Conservation (phyloP, 2,329 filamentous ascomycete genomes). For the Colletotrichum truncatum region DNA sequence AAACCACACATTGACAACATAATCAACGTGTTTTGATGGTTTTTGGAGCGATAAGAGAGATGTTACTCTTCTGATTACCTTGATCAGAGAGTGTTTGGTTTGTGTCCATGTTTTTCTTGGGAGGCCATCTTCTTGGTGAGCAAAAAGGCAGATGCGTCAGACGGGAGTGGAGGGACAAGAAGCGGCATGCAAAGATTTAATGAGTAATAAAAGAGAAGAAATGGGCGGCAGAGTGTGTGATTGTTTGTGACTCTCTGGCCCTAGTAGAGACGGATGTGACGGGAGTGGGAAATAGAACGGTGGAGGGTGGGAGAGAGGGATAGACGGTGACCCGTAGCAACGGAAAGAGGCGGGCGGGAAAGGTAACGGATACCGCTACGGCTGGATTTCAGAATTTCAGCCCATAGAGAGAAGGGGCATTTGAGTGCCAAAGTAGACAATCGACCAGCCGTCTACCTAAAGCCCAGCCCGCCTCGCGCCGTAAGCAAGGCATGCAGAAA, state of each 20-base stretch:
- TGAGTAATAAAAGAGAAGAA: slow-evolving; percentile 31
- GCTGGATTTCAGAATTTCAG: too few relatives aligned
- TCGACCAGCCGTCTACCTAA: too few relatives aligned
- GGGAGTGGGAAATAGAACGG: slow-evolving; percentile 13
- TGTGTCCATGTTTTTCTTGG: background rate
- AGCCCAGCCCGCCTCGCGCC: too few relatives aligned
- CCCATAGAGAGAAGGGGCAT: too few relatives aligned
- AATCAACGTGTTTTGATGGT: too few relatives aligned
- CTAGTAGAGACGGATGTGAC: slow-evolving; percentile 22
- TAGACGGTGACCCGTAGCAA: background rate
- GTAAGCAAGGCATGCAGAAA: too few relatives aligned
- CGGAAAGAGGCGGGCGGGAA: background rate
- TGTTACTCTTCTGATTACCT: slow-evolving; percentile 1
- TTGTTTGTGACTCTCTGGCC: slow-evolving; percentile 19
- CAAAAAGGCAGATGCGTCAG: slow-evolving; percentile 8
- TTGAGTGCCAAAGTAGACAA: too few relatives aligned
- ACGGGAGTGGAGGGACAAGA: slow-evolving; percentile 28
- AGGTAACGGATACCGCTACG: too few relatives aligned
- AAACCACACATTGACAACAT: too few relatives aligned
- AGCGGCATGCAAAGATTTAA: slow-evolving; percentile 29
- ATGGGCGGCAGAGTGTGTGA: slow-evolving; percentile 23
- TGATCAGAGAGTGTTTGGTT: background rate
- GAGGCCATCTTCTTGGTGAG: background rate
- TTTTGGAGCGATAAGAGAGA: background rate
- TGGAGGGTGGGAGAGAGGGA: background rate